Conservation (phyloP, 192 early-diverging fungal genomes). For the Coemansia sp. region DNA sequence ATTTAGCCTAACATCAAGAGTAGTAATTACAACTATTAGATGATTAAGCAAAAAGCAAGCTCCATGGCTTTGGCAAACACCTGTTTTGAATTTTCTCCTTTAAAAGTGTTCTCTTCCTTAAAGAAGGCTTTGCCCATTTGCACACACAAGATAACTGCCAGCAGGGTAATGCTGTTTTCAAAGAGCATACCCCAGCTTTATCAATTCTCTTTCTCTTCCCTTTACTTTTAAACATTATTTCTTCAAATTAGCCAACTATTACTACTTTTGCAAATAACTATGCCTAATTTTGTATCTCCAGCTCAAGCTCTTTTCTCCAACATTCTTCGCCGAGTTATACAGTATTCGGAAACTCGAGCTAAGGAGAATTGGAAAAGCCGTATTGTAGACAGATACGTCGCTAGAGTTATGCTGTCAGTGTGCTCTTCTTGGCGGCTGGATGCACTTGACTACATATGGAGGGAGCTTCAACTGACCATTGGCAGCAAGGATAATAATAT, state of each 20-base stretch:
- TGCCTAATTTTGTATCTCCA: neutral
- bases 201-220: neutral
- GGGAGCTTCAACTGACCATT: neutral
- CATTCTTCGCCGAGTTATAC: no score
- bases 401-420: neutral
- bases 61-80: no score
- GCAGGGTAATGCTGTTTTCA: neutral
- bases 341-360: neutral
- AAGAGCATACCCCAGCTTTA: neutral
- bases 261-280: neutral
- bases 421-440: neutral
- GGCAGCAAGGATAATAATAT: neutral
- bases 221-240: neutral
- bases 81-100: no score
- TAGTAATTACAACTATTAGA: no score
- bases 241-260: neutral
- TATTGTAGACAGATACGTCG: neutral
- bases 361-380: no score
- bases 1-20: no score
- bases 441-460: neutral
- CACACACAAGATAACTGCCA: neutral
- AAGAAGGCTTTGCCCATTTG: neutral
- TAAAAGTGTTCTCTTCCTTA: neutral
- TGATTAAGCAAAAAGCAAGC: no score
- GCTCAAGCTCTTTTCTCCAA: neutral